These are phyloP conservation scores for Trichoderma sp. DNA, from an alignment of 2,329 filamentous ascomycete genomes.

Conservation along the genomic window DNA sequence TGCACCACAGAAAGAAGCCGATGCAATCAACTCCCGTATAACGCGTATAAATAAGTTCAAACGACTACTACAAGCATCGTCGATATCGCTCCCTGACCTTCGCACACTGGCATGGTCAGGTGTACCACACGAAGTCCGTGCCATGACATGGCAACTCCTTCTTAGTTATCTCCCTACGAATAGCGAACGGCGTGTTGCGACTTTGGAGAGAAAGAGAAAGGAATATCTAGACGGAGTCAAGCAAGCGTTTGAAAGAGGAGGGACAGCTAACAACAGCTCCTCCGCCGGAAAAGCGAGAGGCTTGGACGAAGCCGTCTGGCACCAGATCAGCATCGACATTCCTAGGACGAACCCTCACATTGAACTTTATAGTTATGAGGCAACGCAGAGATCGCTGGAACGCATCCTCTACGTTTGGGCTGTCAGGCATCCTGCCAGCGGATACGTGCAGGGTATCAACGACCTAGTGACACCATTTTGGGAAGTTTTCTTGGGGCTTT, in stretches of 20 bases:
- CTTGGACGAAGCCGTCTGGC: slow-evolving; percentile 96
- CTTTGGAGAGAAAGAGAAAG: slow-evolving; percentile 89
- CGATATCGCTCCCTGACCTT: slow-evolving; percentile 80
- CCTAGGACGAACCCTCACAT: slow-evolving; percentile 95
- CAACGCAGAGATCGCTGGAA: slow-evolving; percentile 90
- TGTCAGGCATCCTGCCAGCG: slow-evolving; percentile 92
- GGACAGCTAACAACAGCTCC: slow-evolving; percentile 36
- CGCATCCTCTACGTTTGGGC: slow-evolving; percentile 97
- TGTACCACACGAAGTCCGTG: slow-evolving; percentile 88
- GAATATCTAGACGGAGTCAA: slow-evolving; percentile 93
- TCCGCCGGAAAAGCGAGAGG: slow-evolving; percentile 56
- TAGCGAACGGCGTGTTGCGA: slow-evolving; percentile 84
- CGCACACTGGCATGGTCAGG: slow-evolving; percentile 90
- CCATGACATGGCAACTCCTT: slow-evolving; percentile 98
- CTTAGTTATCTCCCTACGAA: slow-evolving; percentile 96
- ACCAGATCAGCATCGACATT: slow-evolving; percentile 98
- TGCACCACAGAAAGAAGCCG: slow-evolving; percentile 77
- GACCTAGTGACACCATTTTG: slow-evolving; percentile 97
- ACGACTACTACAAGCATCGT: slow-evolving; percentile 85
- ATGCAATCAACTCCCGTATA: slow-evolving; percentile 82
- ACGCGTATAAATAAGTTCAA: slow-evolving; percentile 99
- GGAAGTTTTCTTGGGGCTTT: slow-evolving; percentile 93
- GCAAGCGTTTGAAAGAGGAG: slow-evolving; percentile 66
- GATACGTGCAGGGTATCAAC: slow-evolving; percentile 98
- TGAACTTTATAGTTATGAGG: slow-evolving; percentile 91